Conservation (phyloP, 805 yeast species). For the Cyberlindnera japonica region DNA sequence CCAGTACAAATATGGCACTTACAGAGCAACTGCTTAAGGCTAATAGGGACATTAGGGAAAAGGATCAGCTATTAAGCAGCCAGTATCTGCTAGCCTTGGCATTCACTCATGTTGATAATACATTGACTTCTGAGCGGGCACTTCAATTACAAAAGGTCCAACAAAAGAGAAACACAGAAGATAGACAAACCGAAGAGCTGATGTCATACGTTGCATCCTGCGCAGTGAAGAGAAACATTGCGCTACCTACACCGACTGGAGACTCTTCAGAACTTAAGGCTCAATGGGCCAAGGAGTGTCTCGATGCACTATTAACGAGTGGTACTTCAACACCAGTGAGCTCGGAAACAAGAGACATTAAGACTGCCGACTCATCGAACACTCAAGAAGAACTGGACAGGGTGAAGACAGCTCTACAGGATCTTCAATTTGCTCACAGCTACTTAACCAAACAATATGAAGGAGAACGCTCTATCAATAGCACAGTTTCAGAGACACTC, state of each 20-base stretch:
- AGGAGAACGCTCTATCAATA: conserved; percentile 55
- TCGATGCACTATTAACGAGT: conserved; percentile 17
- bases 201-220: conserved; percentile 25
- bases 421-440: conserved; percentile 67
- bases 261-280: conserved; percentile 10
- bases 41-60: conserved; percentile 9
- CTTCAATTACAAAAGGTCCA: neutral
- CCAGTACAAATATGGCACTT: conserved; percentile 15
- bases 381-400: conserved; percentile 17
- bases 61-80: conserved; percentile 4
- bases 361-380: neutral
- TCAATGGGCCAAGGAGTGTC: conserved; percentile 27
- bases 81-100: conserved; percentile 22
- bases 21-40: conserved; percentile 10
- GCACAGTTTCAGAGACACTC: conserved; percentile 49
- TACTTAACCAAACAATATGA: conserved; percentile 66
- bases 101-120: conserved; percentile 23
- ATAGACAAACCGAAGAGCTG: conserved; percentile 22
- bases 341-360: neutral
- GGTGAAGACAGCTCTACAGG: conserved; percentile 58
- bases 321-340: neutral
- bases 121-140: conserved; percentile 3
- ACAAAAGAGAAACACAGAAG: conserved; percentile 3
- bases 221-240: conserved; percentile 26
- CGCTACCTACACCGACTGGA: conserved; percentile 22